phyloP scores from a whole-genome alignment of 2,329 filamentous ascomycete genomes.

The Colletotrichum tropicale region DNA sequence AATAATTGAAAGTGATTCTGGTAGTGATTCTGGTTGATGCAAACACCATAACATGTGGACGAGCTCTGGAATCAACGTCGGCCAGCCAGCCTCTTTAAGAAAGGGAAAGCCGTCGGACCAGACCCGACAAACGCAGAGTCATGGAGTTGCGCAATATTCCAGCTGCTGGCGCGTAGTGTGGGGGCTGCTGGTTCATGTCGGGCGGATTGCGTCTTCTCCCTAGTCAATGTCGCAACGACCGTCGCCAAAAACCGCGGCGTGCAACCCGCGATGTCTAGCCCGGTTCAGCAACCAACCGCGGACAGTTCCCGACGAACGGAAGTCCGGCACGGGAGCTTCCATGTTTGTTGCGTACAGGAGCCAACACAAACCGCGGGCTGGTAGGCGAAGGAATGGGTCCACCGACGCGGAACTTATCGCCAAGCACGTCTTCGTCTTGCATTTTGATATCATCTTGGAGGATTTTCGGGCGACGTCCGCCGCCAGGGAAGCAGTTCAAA shows the following conservation, averaged over 20 bases:
- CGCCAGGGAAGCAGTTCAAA: not conserved
- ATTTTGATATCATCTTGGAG: slow-evolving; percentile 2
- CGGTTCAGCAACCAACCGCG: not conserved
- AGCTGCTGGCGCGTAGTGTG: not conserved
- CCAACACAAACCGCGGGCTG: not conserved
- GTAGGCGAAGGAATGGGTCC: not conserved
- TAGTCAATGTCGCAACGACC: slow-evolving; percentile 1
- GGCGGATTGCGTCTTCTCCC: slow-evolving; percentile 3
- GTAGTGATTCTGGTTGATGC: not conserved
- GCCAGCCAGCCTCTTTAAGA: not conserved
- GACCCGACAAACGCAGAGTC: not conserved
- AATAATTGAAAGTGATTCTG: too few relatives aligned
- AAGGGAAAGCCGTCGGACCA: not conserved
- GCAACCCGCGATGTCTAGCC: not conserved
- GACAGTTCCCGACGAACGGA: not conserved
- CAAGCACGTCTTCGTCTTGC: slow-evolving; percentile 6
- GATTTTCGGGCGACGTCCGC: not conserved
- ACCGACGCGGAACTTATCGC: not conserved
- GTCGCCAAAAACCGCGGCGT: not conserved
- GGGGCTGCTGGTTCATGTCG: not conserved
- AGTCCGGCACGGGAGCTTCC: not conserved
- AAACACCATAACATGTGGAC: not conserved
- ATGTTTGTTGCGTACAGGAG: not conserved
- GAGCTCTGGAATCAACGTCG: not conserved
- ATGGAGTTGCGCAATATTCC: not conserved